phyloP scores from a whole-genome alignment of 371 early-diverging fungal species.

The Mortierella sp. region DNA sequence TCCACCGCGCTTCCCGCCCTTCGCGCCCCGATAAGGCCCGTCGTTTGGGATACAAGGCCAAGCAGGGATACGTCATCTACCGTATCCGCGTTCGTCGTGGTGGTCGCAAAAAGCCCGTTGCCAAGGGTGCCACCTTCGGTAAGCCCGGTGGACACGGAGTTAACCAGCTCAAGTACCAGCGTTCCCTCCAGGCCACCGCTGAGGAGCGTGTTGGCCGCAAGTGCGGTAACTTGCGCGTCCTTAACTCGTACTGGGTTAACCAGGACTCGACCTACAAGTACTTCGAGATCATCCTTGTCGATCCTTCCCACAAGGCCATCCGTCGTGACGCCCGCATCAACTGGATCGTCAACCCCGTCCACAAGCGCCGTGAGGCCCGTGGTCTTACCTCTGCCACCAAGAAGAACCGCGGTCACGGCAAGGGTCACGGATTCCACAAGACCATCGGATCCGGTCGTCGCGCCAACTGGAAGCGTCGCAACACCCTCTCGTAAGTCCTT shows the following conservation, averaged over 20 bases:
- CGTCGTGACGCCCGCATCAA: slow-evolving; percentile 98
- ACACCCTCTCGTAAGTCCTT: slow-evolving; percentile 5
- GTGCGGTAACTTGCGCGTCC: slow-evolving; percentile 95
- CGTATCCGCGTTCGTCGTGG: slow-evolving; percentile 99
- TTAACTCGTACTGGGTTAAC: slow-evolving; percentile 99
- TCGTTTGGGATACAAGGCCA: slow-evolving; percentile 99
- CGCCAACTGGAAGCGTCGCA: slow-evolving; percentile 10
- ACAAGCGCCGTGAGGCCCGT: slow-evolving; percentile 99
- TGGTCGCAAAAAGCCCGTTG: slow-evolving; percentile 94
- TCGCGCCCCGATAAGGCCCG: slow-evolving; percentile 99
- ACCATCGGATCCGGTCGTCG: slow-evolving; percentile 97
- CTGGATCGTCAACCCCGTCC: slow-evolving; percentile 98
- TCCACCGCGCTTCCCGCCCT: slow-evolving; percentile 98
- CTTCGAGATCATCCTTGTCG: slow-evolving; percentile 99
- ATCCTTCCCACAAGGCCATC: slow-evolving; percentile 97
- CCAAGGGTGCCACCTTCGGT: slow-evolving; percentile 98
- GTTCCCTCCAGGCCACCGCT: slow-evolving; percentile 93
- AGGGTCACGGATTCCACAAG: slow-evolving; percentile 99
- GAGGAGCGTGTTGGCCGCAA: slow-evolving; percentile 98
- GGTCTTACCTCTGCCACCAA: slow-evolving; percentile 98
- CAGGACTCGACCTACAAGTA: slow-evolving; percentile 99
- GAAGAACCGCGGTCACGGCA: slow-evolving; percentile 98
- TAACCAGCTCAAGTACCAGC: slow-evolving; percentile 97
- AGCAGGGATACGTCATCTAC: slow-evolving; percentile 99
- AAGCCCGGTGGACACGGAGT: slow-evolving; percentile 99